Conservation (phyloP, 441 rosid genomes). For the Francoa sonchifolia region DNA sequence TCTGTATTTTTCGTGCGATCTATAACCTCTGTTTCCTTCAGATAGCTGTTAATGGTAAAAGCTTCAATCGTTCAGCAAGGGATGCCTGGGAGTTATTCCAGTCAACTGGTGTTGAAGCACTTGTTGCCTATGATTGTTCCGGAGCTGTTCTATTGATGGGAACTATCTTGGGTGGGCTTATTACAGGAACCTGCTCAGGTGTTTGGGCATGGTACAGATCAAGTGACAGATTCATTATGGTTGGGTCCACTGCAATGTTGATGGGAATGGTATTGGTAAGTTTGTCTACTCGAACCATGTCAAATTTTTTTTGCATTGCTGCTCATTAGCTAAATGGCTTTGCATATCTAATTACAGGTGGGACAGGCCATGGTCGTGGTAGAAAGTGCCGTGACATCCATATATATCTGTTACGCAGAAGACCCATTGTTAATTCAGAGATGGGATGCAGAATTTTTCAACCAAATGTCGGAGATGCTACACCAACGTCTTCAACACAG, state of each 20-base stretch:
- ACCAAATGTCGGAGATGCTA: slow-evolving; percentile 62
- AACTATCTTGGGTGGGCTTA: slow-evolving; percentile 77
- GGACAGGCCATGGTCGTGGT: slow-evolving; percentile 87
- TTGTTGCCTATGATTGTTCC: slow-evolving; percentile 88
- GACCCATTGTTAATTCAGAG: slow-evolving; percentile 71
- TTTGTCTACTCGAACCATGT: slow-evolving; percentile 7
- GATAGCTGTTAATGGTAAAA: slow-evolving; percentile 92
- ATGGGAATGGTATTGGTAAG: slow-evolving; percentile 95
- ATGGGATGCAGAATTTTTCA: slow-evolving; percentile 78
- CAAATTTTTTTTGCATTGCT: slow-evolving; percentile 1
- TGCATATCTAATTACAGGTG: slow-evolving; percentile 28
- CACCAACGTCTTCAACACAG: slow-evolving; percentile 82
- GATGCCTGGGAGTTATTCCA: slow-evolving; percentile 97
- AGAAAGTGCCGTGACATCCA: slow-evolving; percentile 85
- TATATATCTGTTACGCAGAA: slow-evolving; percentile 84
- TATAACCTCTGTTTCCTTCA: slow-evolving; percentile 16
- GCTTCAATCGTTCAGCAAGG: slow-evolving; percentile 84
- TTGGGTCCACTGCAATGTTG: slow-evolving; percentile 82
- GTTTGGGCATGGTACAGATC: slow-evolving; percentile 67
- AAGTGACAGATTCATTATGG: slow-evolving; percentile 59
- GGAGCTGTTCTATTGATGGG: slow-evolving; percentile 93
- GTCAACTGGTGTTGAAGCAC: slow-evolving; percentile 95
- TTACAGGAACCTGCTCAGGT: slow-evolving; percentile 75
- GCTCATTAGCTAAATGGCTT: neutral
- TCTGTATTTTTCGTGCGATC: slow-evolving; percentile 4